These are phyloP conservation scores for Globisporangium takayamanum DNA, from an alignment of 352 stramenopile species.

Conservation along the genomic window DNA sequence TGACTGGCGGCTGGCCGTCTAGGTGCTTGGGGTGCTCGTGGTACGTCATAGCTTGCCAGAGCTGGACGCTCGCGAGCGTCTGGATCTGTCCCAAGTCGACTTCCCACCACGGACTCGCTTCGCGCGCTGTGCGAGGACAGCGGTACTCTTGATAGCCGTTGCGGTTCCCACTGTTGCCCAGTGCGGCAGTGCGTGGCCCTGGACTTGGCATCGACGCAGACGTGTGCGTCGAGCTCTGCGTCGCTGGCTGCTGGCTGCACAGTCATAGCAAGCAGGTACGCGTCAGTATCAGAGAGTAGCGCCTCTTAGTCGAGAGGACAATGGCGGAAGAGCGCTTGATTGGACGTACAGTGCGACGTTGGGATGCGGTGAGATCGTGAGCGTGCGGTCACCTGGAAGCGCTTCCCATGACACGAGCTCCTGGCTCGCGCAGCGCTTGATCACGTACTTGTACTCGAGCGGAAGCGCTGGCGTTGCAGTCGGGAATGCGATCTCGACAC, in stretches of 20 bases:
- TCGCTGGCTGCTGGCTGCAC: constrained; percentile 22
- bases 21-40: constrained; percentile 52
- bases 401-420: constrained; percentile 66
- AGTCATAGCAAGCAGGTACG: background rate
- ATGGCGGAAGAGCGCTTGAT: background rate
- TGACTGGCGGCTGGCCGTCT: constrained; percentile 31
- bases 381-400: constrained; percentile 58
- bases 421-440: constrained; percentile 28
- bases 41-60: constrained; percentile 74
- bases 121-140: constrained; percentile 50
- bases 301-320: background rate
- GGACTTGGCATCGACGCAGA: constrained; percentile 28
- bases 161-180: constrained; percentile 61
- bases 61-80: constrained; percentile 31
- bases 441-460: constrained; percentile 79
- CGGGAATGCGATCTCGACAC: constrained; percentile 25
- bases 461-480: constrained; percentile 11
- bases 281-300: background rate
- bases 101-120: constrained; percentile 63
- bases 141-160: constrained; percentile 68
- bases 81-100: constrained; percentile 46
- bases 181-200: constrained; percentile 27
- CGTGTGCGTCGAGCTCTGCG: constrained; percentile 57
- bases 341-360: constrained; percentile 57
- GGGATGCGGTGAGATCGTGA: constrained; percentile 28